phyloP scores from a whole-genome alignment of 1,284 basidiomycete genomes.

The Boletus albobrunnescens region DNA sequence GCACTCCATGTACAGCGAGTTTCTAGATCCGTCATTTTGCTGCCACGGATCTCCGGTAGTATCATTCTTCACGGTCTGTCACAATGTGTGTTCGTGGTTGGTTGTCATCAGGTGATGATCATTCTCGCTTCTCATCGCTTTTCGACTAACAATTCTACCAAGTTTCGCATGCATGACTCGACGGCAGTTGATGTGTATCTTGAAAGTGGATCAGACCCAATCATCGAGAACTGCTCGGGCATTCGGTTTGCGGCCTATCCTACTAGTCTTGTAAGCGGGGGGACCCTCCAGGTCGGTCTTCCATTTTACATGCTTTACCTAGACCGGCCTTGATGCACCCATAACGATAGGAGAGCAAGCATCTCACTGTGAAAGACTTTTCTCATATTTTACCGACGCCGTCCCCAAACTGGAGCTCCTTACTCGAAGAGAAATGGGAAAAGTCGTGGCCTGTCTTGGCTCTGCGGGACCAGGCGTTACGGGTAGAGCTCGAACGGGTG shows the following conservation, averaged over 20 bases:
- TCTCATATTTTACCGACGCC: conserved; percentile 66
- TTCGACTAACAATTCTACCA: conserved; percentile 2
- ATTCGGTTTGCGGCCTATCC: conserved; percentile 65
- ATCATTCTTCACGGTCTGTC: conserved; percentile 61
- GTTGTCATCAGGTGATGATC: conserved; percentile 73
- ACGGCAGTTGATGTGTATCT: conserved; percentile 58
- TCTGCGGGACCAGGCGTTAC: conserved; percentile 16
- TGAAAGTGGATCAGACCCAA: conserved; percentile 60
- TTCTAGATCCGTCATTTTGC: conserved; percentile 56
- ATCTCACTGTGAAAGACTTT: conserved; percentile 67
- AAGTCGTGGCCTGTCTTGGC: conserved; percentile 23
- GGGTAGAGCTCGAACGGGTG: conserved; percentile 17
- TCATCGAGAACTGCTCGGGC: conserved; percentile 66
- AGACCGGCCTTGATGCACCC: neutral
- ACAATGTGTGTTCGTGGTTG: conserved; percentile 59
- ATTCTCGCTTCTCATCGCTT: neutral
- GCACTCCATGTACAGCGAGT: conserved; percentile 59
- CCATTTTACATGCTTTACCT: neutral
- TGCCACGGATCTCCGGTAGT: conserved; percentile 64
- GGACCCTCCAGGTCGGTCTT: conserved; percentile 19
- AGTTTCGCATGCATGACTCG: conserved; percentile 83
- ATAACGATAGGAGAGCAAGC: conserved; percentile 16
- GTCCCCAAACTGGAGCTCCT: conserved; percentile 68
- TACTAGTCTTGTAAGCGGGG: conserved; percentile 15
- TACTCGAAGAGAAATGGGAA: conserved; percentile 23